Evolutionary conservation across 345 rosid genomes (phyloP).

Genomic region (Cardamine resedifolia): DNA sequence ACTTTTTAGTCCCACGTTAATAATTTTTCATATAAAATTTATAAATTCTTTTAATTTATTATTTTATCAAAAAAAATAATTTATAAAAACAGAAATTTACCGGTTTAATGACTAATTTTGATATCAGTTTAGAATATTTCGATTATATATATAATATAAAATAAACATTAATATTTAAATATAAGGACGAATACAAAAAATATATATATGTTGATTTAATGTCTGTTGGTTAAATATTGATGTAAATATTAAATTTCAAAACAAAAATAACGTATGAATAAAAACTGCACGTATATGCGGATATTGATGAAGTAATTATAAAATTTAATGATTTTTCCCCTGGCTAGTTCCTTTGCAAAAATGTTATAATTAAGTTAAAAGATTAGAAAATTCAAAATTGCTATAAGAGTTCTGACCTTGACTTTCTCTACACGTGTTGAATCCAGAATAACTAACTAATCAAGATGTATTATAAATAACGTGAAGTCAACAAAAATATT

Average conservation of each 20-base stretch:
- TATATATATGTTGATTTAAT: no score
- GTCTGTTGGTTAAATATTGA: neutral
- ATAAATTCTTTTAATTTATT: neutral
- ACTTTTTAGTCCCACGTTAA: neutral
- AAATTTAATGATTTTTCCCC: neutral
- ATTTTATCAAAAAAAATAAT: no score
- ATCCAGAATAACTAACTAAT: neutral
- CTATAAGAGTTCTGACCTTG: neutral
- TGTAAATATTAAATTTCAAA: neutral
- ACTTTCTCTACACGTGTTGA: neutral
- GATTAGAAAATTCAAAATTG: neutral
- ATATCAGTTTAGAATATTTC: neutral
- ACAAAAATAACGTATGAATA: no score
- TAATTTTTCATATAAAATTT: neutral
- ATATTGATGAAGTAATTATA: neutral
- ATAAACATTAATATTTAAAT: no score
- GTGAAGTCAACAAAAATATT: neutral
- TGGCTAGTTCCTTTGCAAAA: neutral
- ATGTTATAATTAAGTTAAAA: neutral
- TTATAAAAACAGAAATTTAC: no score
- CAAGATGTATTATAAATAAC: neutral
- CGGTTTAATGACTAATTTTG: neutral
- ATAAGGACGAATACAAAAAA: no score
- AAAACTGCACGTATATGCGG: neutral
- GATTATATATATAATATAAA: neutral